Base-by-base conservation (phyloP, 2,329 filamentous ascomycete species). In the Ampelomyces quisqualis region DNA sequence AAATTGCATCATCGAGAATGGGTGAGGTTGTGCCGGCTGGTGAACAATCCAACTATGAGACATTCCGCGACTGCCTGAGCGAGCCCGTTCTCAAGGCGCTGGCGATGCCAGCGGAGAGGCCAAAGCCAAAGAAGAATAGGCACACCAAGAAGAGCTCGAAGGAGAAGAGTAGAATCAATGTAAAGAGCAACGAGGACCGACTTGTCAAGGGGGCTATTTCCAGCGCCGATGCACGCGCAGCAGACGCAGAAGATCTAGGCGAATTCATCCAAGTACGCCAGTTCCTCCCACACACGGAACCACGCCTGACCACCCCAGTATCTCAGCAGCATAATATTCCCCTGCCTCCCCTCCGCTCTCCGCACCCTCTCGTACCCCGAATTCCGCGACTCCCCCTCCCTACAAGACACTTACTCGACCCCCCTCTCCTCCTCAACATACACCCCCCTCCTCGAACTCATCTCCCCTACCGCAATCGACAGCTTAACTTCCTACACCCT, bases 51-150 rank as follows among this genome's bases (percentile, higher is more conserved):
- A 88, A 88, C 56, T 85, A 81, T 62, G 78, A 82, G 37, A 72
- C 81, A 32, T 90, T 93, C 66, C 77, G 85, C 38, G 88, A 93
- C 57, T 87, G 80, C 59, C 72, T 93, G 46, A 86, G 86, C 7
- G 79, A 80, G 11, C 76, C 81, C 1, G 73, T 93, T 9, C 78
- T 91, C 37, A 79, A 81, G 34, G 80, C 77, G 45, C 77, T 83
- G 9, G 69, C 77, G 4, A 60, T 51, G 43, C 58, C 71, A 18
- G 47, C 65, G 17, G 74, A 72, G 46, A 68, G 72, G 40, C 65
- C 70, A 38, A 70, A 67, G 37, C 46, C 58, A 33, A 77, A 76
- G 47, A 73, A 76, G 45, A 70, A 70, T 46, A 66, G 66, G 30
- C 43, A 47, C 13, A 49, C 42, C 2, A 62, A 53, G 40, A 61